Base-by-base conservation (phyloP, 495 filamentous ascomycete genomes). In the Acidiella bohemica region DNA sequence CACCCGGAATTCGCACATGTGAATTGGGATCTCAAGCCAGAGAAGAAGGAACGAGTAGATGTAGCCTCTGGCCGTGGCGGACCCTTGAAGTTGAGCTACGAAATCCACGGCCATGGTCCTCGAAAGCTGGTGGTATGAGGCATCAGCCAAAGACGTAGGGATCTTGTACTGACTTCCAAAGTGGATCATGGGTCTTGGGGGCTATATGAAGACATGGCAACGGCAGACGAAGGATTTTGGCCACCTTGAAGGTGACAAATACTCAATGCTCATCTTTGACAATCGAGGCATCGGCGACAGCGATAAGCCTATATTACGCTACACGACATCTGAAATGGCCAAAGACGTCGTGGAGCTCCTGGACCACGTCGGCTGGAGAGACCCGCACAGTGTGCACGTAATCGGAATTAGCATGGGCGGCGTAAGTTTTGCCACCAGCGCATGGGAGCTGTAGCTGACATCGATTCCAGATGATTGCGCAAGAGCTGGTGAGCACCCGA, bases 391-490 rank as follows among this genome's bases (percentile, higher is more conserved):
- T 32, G 46, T 93, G 5, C 72, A 93, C 57, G 55, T 90, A 19
- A 64, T 84, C 33, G 84, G 84, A 30, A 71, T 82, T 22, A 78
- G 72, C 31, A 76, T 87, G 62, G 81, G 81, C 40, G 81, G 85
- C 47, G n/a, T n/a, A n/a, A n/a, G n/a, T n/a, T n/a, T n/a, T n/a
- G n/a, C n/a, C n/a, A n/a, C n/a, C n/a, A n/a, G n/a, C n/a, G n/a
- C n/a, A n/a, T n/a, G n/a, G n/a, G n/a, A n/a, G n/a, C n/a, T n/a
- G n/a, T n/a, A n/a, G n/a, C n/a, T n/a, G n/a, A n/a, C n/a, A n/a
- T n/a, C n/a, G n/a, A n/a, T n/a, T n/a, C n/a, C n/a, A n/a, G n/a
- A 92, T 93, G 84, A 90, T 93, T 54, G 76, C 80, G 11, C 84
- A 92, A 60, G 84, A 93, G 57, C 50, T 83, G 28, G 71, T 72